phyloP scores from a whole-genome alignment of 441 rosid species.

The Populus hybrid region DNA sequence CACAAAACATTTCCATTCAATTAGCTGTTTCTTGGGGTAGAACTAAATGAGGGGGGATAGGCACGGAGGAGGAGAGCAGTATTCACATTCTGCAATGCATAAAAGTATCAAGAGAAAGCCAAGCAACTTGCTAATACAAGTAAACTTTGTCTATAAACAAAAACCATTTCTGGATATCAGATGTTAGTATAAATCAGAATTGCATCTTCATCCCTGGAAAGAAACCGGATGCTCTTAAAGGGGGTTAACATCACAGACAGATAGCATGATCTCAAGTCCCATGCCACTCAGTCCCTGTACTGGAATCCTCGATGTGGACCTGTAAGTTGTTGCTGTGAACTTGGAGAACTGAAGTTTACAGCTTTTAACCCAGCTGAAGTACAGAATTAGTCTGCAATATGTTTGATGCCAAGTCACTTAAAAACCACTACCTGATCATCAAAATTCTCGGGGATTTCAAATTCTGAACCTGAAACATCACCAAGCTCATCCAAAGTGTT shows the following conservation, averaged over 20 bases:
- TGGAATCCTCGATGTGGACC: constrained; percentile 35
- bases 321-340: constrained; percentile 27
- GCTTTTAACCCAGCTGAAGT: constrained; percentile 17
- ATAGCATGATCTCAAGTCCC: constrained; percentile 11
- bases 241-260: background rate
- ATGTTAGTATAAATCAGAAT: constrained; percentile 26
- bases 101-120: background rate
- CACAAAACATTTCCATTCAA: background rate
- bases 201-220: constrained; percentile 9
- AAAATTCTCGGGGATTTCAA: constrained; percentile 46
- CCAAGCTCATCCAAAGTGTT: constrained; percentile 46
- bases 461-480: constrained; percentile 44
- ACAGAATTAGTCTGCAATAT: constrained; percentile 14
- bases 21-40: background rate
- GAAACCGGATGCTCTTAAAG: background rate
- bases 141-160: constrained; percentile 15
- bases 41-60: background rate
- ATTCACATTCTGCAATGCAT: too few relatives aligned
- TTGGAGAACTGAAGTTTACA: constrained; percentile 18
- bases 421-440: constrained; percentile 43
- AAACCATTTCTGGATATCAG: constrained; percentile 12
- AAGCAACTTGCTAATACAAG: background rate
- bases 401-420: constrained; percentile 17
- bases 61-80: too few relatives aligned
- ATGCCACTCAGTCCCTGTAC: constrained; percentile 7